Conservation (phyloP, 2,329 filamentous ascomycete genomes). For the Ascochyta viciae-villosae region DNA sequence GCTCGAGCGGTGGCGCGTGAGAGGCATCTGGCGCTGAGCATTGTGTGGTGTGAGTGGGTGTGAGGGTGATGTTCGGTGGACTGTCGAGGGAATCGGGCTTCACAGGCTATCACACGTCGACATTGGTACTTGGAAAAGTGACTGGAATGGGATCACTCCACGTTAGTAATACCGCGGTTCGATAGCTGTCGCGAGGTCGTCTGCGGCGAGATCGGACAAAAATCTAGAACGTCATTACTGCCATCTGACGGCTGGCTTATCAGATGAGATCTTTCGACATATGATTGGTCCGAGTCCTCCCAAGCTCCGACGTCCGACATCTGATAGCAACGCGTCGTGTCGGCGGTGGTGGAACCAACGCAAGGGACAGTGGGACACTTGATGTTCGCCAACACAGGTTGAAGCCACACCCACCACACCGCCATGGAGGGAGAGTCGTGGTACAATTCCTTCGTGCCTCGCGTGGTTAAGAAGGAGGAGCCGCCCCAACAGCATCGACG, state of each 20-base stretch:
- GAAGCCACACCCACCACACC: constrained; percentile 13
- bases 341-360: neutral
- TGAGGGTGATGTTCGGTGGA: neutral
- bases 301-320: constrained; percentile 12
- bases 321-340: constrained; percentile 12
- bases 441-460: constrained; percentile 76
- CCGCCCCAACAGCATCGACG: constrained; percentile 63
- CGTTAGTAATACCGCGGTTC: constrained; percentile 15
- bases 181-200: constrained; percentile 18
- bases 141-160: neutral
- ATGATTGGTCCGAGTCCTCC: constrained; percentile 4
- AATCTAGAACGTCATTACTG: constrained; percentile 30
- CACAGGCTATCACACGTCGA: neutral
- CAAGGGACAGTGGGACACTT: constrained; percentile 8
- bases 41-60: constrained; percentile 25
- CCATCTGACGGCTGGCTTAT: constrained; percentile 9
- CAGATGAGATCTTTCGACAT: constrained; percentile 1
- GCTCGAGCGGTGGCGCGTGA: constrained; percentile 39
- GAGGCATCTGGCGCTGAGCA: constrained; percentile 42
- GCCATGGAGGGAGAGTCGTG: constrained; percentile 78
- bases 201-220: constrained; percentile 7
- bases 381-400: constrained; percentile 4
- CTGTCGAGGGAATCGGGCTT: neutral
- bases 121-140: neutral
- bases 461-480: constrained; percentile 61